Percentiles rank a stretch among this genome's conserved stretches.
phyloP scores from a whole-genome alignment of 495 filamentous ascomycete species.

The Aspergillus sclerotioniger region DNA sequence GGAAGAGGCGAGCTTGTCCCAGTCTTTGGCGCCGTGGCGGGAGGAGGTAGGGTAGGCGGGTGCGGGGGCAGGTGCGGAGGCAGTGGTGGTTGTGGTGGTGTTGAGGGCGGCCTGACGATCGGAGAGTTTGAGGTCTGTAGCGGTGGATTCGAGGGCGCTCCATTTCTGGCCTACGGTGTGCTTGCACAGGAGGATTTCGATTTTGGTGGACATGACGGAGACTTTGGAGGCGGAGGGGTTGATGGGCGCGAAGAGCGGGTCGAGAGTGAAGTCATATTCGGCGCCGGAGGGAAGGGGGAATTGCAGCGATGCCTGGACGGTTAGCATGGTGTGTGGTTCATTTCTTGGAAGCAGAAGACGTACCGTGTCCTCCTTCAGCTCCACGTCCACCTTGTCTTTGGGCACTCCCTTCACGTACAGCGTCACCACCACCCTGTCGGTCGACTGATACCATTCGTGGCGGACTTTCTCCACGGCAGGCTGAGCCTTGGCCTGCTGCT shows the following conservation, averaged over 20 bases:
- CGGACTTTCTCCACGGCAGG: constrained; percentile 54
- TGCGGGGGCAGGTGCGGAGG: constrained; percentile 18
- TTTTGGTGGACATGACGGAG: constrained; percentile 73
- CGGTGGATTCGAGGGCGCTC: constrained; percentile 61
- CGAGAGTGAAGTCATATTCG: constrained; percentile 64
- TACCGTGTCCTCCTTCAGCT: constrained; percentile 57
- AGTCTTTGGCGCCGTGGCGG: constrained; percentile 78
- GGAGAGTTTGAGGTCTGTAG: constrained; percentile 28
- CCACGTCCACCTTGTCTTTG: constrained; percentile 57
- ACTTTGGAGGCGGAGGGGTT: constrained; percentile 57
- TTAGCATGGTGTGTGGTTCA: constrained; percentile 22
- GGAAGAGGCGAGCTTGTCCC: constrained; percentile 74
- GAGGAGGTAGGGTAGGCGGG: constrained; percentile 90
- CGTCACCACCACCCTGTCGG: constrained; percentile 61
- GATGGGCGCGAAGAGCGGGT: constrained; percentile 69
- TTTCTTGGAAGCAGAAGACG: background rate
- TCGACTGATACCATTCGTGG: constrained; percentile 79
- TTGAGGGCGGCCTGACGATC: constrained; percentile 22
- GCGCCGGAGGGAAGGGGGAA: constrained; percentile 63
- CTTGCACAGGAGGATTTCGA: constrained; percentile 79
- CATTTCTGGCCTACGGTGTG: constrained; percentile 68
- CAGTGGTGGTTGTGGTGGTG: background rate
- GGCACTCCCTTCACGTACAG: constrained; percentile 71
- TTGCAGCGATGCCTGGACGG: constrained; percentile 55
- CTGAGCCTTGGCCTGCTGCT: constrained; percentile 3